A percentile compares a stretch with the other conserved stretches of the same genome.
Conservation (phyloP, 2,329 filamentous ascomycete species). For the Dothideomycetidae sp. region DNA sequence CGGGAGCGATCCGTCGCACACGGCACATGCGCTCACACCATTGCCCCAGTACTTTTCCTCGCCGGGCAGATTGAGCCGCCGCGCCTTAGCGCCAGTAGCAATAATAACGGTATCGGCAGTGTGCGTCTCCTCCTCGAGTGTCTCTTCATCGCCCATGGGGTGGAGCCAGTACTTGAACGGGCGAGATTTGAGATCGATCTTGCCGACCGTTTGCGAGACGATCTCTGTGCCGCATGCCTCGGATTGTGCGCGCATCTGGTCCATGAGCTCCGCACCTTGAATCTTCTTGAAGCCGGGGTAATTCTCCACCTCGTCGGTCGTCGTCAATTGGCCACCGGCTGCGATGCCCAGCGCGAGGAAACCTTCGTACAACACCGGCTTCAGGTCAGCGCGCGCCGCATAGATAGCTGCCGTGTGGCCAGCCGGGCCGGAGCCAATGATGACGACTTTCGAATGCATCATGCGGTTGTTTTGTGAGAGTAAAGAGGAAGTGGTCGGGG, state of each 20-base stretch:
- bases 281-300: constrained; percentile 91
- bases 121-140: constrained; percentile 51
- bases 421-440: constrained; percentile 69
- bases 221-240: constrained; percentile 85
- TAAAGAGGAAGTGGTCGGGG: constrained; percentile 15
- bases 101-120: constrained; percentile 89
- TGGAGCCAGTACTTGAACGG: constrained; percentile 78
- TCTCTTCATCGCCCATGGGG: constrained; percentile 66
- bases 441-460: constrained; percentile 90
- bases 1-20: constrained; percentile 91
- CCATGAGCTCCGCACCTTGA: constrained; percentile 81
- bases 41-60: constrained; percentile 97
- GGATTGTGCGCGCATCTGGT: constrained; percentile 85
- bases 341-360: constrained; percentile 96
- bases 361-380: constrained; percentile 92
- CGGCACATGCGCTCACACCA: constrained; percentile 89
- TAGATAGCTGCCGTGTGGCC: constrained; percentile 97
- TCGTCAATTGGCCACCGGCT: constrained; percentile 90
- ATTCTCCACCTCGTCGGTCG: constrained; percentile 97
- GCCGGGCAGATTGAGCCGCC: constrained; percentile 66
- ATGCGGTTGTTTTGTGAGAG: constrained; percentile 33
- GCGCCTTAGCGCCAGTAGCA: constrained; percentile 85
- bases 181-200: constrained; percentile 66
- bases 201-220: constrained; percentile 80
- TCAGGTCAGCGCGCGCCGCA: constrained; percentile 82